Evolutionary conservation across 805 yeast species (phyloP).

Genomic region (Citeromyces matritensis): DNA sequence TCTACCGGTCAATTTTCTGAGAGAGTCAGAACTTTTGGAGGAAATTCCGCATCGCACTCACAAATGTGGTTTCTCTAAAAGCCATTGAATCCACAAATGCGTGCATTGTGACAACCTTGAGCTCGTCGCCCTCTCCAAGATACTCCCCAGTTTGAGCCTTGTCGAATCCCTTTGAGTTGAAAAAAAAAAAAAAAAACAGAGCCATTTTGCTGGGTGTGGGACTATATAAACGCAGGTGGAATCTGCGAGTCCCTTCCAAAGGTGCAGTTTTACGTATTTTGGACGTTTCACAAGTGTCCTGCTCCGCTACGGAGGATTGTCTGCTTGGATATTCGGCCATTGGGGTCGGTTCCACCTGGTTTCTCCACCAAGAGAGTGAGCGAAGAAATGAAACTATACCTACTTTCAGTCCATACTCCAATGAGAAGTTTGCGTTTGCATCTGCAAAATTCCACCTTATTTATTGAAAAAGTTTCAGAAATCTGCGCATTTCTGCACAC

Average conservation of each 20-base stretch:
- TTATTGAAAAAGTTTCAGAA: too few species aligned
- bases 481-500: too few species aligned
- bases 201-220: constrained; percentile 48
- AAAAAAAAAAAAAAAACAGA: constrained; percentile 72
- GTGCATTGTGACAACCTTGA: constrained; percentile 76
- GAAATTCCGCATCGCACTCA: constrained; percentile 74
- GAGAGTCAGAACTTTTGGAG: constrained; percentile 84
- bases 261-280: constrained; percentile 76
- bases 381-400: constrained; percentile 71
- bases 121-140: constrained; percentile 77
- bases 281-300: constrained; percentile 70
- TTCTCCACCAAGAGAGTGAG: constrained; percentile 63
- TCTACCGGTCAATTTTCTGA: constrained; percentile 90
- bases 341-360: constrained; percentile 11
- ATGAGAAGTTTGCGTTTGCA: constrained; percentile 36
- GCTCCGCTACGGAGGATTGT: constrained; percentile 20
- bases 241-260: constrained; percentile 61
- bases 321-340: constrained; percentile 2
- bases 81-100: constrained; percentile 84
- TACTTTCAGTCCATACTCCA: constrained; percentile 76
- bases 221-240: constrained; percentile 60
- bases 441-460: constrained; percentile 67
- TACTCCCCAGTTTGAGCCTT: constrained; percentile 80
- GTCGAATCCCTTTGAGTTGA: constrained; percentile 58
- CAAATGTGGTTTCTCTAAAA: constrained; percentile 52